These are phyloP conservation scores for Ophiostoma triangulosporum DNA, from an alignment of 2,329 filamentous ascomycete species.

Conservation along the genomic window DNA sequence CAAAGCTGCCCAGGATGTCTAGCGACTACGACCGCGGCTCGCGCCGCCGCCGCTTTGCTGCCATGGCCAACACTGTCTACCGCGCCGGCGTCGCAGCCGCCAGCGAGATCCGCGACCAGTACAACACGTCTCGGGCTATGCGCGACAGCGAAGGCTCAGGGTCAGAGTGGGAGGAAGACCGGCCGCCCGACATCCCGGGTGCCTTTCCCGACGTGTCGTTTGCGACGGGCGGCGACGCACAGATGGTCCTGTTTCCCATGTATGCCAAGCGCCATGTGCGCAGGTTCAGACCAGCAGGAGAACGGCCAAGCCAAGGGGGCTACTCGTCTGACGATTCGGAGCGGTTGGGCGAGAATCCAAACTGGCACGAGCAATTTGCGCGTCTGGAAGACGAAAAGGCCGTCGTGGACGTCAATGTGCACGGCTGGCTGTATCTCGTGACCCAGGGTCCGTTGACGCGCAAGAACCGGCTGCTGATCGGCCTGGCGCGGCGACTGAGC, in stretches of 20 bases:
- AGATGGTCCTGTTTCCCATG: constrained; percentile 90
- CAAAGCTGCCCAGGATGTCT: constrained; percentile 14
- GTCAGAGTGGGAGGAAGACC: constrained; percentile 21
- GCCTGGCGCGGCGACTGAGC: constrained; percentile 74
- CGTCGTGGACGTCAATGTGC: constrained; percentile 83
- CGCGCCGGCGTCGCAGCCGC: constrained; percentile 42
- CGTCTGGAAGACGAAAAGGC: constrained; percentile 69
- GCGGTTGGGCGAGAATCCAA: constrained; percentile 20
- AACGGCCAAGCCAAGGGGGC: background rate
- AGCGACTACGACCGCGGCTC: constrained; percentile 46
- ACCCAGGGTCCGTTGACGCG: constrained; percentile 73
- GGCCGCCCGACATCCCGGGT: constrained; percentile 47
- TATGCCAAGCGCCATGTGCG: constrained; percentile 67
- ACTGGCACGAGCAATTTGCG: constrained; percentile 69
- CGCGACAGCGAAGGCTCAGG: constrained; percentile 21
- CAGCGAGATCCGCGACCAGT: constrained; percentile 45
- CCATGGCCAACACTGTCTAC: constrained; percentile 44
- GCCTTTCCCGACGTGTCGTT: constrained; percentile 80
- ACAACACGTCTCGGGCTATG: constrained; percentile 33
- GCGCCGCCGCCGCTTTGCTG: constrained; percentile 64
- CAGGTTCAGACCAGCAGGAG: constrained; percentile 30
- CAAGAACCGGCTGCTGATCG: constrained; percentile 75
- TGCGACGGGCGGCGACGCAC: constrained; percentile 64
- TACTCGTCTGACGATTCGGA: background rate
- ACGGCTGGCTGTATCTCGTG: constrained; percentile 89